Evolutionary conservation across 2,329 filamentous ascomycete genomes (phyloP).

Genomic region (Sclerotinia sclerotiorum): DNA sequence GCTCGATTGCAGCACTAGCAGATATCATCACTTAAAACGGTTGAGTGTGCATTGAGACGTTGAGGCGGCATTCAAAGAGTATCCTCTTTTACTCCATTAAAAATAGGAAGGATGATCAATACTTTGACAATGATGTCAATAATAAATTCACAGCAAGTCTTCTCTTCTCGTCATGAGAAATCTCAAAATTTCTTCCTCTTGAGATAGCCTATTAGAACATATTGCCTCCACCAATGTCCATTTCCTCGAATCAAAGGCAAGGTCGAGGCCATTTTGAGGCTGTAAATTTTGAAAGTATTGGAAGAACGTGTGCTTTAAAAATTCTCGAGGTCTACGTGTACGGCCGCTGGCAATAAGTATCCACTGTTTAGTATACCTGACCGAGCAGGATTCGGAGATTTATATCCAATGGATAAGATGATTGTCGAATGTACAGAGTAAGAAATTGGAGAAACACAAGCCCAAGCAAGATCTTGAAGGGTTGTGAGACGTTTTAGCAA

Average conservation of each 20-base stretch:
- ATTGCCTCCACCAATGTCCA: not conserved
- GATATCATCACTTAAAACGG: not conserved
- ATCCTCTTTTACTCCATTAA: constrained; percentile 10
- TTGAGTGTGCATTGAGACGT: constrained; percentile 5
- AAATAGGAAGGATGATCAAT: not conserved
- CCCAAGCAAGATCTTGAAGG: not conserved
- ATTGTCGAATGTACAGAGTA: not conserved
- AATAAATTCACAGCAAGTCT: not conserved
- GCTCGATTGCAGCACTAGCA: constrained; percentile 5
- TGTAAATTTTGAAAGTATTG: constrained; percentile 1
- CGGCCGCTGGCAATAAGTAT: constrained; percentile 17
- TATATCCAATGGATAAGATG: constrained; percentile 16
- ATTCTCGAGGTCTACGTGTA: constrained; percentile 16
- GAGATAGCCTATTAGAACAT: not conserved
- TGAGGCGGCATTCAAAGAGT: constrained; percentile 2
- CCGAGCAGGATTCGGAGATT: constrained; percentile 16
- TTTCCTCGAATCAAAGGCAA: constrained; percentile 1
- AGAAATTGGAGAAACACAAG: not conserved
- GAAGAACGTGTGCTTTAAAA: constrained; percentile 9
- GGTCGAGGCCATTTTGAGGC: constrained; percentile 4
- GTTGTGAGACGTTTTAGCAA: not conserved
- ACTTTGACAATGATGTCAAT: constrained; percentile 6
- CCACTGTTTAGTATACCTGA: constrained; percentile 8
- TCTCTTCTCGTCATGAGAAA: not conserved
- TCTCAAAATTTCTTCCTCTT: not conserved